These are phyloP conservation scores for Podospora pseudopauciseta DNA, from an alignment of 495 filamentous ascomycete genomes.

Conservation along the genomic window DNA sequence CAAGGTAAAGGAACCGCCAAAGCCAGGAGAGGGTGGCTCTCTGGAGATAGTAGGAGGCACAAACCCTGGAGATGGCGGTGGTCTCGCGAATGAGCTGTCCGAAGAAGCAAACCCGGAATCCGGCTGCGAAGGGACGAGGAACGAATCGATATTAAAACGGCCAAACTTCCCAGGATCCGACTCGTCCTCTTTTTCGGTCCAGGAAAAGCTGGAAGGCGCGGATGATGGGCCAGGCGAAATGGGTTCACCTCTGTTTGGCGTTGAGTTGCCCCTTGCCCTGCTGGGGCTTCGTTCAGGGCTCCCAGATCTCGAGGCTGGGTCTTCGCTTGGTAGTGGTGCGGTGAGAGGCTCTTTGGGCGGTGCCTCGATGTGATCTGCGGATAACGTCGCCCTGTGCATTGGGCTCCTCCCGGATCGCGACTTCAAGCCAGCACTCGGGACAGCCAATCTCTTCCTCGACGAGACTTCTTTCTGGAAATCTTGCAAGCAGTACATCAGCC, in stretches of 20 bases:
- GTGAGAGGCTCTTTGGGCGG: slow-evolving; percentile 47
- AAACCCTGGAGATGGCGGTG: slow-evolving; percentile 22
- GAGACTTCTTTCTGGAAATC: slow-evolving; percentile 76
- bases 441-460: slow-evolving; percentile 44
- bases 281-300: slow-evolving; percentile 32
- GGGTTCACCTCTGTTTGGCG: slow-evolving; percentile 39
- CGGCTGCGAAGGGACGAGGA: slow-evolving; percentile 19
- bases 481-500: slow-evolving; percentile 91
- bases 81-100: slow-evolving; percentile 26
- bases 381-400: slow-evolving; percentile 51
- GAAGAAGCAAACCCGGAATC: slow-evolving; percentile 29
- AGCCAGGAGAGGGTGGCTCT: slow-evolving; percentile 32
- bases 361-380: slow-evolving; percentile 47
- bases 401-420: slow-evolving; percentile 46
- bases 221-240: slow-evolving; percentile 57
- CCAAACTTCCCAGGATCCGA: slow-evolving; percentile 35
- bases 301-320: slow-evolving; percentile 19
- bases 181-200: slow-evolving; percentile 45
- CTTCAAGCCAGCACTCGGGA: slow-evolving; percentile 41
- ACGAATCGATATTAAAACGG: slow-evolving; percentile 38
- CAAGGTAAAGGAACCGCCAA: slow-evolving; percentile 4
- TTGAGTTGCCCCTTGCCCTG: slow-evolving; percentile 41
- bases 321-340: slow-evolving; percentile 48
- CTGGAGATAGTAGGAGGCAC: slow-evolving; percentile 8
- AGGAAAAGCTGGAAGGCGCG: slow-evolving; percentile 52